Percentiles rank a stretch among this genome's conserved stretches.
Conservation (phyloP, 345 rosid genomes). For the Lenwebbia sp. region DNA sequence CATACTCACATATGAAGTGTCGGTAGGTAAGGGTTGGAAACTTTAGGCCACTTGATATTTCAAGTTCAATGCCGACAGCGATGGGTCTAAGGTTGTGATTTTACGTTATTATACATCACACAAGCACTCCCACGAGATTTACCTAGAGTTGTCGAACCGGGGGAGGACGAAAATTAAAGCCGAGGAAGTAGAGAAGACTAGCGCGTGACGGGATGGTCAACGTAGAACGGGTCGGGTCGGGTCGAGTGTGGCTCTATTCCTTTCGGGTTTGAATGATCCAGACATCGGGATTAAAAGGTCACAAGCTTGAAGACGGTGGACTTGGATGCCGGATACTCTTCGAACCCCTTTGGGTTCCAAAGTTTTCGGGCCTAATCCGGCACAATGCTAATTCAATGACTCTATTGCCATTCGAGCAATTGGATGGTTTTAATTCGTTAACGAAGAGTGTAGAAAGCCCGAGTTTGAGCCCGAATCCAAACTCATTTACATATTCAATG, state of each 20-base stretch:
- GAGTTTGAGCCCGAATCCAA: not conserved
- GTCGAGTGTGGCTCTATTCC: not conserved
- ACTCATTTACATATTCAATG: not conserved
- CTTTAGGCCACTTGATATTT: not conserved
- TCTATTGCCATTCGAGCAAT: not conserved
- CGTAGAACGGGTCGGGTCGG: not conserved
- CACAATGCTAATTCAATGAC: too few relatives aligned
- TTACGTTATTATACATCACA: not conserved
- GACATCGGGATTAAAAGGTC: not conserved
- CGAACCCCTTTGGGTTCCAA: too few relatives aligned
- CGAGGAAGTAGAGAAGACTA: not conserved
- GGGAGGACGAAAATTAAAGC: not conserved
- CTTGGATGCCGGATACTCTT: not conserved
- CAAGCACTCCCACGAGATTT: not conserved
- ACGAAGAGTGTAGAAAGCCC: not conserved
- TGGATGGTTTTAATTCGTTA: not conserved
- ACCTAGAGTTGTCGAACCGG: not conserved
- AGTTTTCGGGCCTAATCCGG: not conserved
- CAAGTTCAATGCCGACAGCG: not conserved
- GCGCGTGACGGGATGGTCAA: not conserved
- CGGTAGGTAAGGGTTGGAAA: not conserved
- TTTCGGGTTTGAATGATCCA: not conserved
- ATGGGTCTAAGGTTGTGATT: not conserved
- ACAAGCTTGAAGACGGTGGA: not conserved
- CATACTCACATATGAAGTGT: not conserved